Conservation (phyloP, 176 grass and related monocot species). For the Coix lacrymajobi region DNA sequence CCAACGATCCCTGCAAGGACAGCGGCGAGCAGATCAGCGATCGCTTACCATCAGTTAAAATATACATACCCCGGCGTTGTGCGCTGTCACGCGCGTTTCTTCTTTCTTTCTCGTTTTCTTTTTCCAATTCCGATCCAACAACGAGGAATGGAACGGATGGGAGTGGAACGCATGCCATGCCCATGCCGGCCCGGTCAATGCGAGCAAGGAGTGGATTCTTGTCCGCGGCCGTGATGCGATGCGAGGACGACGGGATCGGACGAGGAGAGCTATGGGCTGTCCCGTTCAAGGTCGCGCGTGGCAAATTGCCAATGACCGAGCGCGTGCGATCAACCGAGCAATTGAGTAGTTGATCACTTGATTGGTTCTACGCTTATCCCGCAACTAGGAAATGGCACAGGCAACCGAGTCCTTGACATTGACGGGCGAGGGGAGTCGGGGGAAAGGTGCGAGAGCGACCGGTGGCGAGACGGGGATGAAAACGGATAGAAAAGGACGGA, state of each 20-base stretch:
- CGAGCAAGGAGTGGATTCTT: not conserved
- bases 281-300: not conserved
- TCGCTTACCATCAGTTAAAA: not conserved
- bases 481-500: too few species aligned
- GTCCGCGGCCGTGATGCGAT: not conserved
- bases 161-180: not conserved
- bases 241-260: not conserved
- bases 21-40: not conserved
- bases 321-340: not conserved
- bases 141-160: too few species aligned
- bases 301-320: not conserved
- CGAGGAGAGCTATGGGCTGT: not conserved
- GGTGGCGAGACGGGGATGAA: not conserved
- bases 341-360: not conserved
- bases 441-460: not conserved
- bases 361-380: not conserved
- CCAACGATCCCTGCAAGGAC: not conserved
- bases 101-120: not conserved
- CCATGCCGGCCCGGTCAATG: conserved; percentile 11
- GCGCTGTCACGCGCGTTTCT: not conserved
- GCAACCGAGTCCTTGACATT: not conserved
- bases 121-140: too few species aligned
- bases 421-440: not conserved
- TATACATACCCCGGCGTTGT: not conserved
- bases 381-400: not conserved